Base-by-base conservation (phyloP, 176 grass and related monocot genomes). In the Oryza longistaminata region DNA sequence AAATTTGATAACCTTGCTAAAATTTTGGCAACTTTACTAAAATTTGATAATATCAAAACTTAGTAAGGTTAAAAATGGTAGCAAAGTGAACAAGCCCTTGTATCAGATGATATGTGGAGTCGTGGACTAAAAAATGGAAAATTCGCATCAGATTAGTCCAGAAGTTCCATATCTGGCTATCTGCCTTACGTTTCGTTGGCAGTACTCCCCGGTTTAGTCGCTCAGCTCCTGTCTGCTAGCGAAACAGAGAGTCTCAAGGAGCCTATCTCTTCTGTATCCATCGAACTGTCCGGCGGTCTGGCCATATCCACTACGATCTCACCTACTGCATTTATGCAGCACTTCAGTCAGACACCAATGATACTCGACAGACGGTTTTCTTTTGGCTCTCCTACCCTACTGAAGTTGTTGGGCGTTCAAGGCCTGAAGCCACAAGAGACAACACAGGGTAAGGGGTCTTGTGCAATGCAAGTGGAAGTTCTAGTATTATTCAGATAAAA, bases 381-480 rank as follows among this genome's bases (percentile, higher is more conserved):
- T 5, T 78, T 42, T 53, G 17, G 45, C 31, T n/a, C 76, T 64
- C 64, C 71, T 58, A 58, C 52, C 19, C n/a, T 22, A 21, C 58
- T 24, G 37, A 37, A 37, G 85, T 66, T 6, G 81, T 53, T 79
- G 43, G 68, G 0, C 66, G 50, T 88, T 77, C 52, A 43, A 76
- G 71, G 10, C 25, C 22, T 78, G 55, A 50, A 55, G 15, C 65
- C 65, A 45, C 73, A 29, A n/a, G 14, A 42, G 21, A 77, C 44
- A 68, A 8, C 13, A 10, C 65, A 21, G 66, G 64, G 25, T 71
- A 78, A 4, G 7, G 6, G 21, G 66, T 52, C 19, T 70, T 16
- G 12, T 45, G 39, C 24, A 45, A 37, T 9, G 34, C 13, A 72
- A 33, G 68, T 8, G 16, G 53, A 45, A 80, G 35, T 35, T 7